phyloP scores from a whole-genome alignment of 495 filamentous ascomycete species.

The Neurospora intermedia region DNA sequence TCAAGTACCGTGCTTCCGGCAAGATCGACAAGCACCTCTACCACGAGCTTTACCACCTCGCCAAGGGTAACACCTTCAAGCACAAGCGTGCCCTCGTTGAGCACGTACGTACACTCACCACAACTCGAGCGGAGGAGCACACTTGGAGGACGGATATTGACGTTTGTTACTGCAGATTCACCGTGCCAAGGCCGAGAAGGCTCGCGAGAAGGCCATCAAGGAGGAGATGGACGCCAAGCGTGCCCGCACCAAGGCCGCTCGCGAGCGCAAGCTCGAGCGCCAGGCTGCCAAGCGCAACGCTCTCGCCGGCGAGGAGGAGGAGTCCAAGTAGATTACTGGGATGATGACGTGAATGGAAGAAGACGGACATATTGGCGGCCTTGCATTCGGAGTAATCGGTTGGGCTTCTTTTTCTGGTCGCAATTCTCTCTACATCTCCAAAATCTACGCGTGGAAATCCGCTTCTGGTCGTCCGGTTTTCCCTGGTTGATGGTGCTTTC shows the following conservation, averaged over 20 bases:
- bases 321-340: constrained; percentile 34
- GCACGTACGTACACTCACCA: constrained; percentile 64
- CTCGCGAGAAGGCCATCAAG: constrained; percentile 86
- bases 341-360: constrained; percentile 26
- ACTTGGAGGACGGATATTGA: constrained; percentile 5
- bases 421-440: constrained; percentile 31
- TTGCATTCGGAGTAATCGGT: constrained; percentile 47
- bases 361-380: constrained; percentile 34
- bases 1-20: constrained; percentile 97
- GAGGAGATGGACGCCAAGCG: constrained; percentile 99
- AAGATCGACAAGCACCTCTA: constrained; percentile 99
- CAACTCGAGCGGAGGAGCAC: neutral
- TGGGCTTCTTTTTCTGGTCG: constrained; percentile 40
- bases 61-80: constrained; percentile 99
- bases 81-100: constrained; percentile 99
- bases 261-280: constrained; percentile 90
- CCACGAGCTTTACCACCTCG: constrained; percentile 98
- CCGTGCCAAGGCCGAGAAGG: constrained; percentile 98
- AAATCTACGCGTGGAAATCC: constrained; percentile 20
- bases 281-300: constrained; percentile 80
- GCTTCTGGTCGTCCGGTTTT: constrained; percentile 9
- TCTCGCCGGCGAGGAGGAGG: constrained; percentile 62
- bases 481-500: constrained; percentile 11
- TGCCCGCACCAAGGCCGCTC: constrained; percentile 98
- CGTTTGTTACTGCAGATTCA: constrained; percentile 60